Base-by-base conservation (phyloP, 805 yeast species). In the Ogataea nakhonphanomensis region DNA sequence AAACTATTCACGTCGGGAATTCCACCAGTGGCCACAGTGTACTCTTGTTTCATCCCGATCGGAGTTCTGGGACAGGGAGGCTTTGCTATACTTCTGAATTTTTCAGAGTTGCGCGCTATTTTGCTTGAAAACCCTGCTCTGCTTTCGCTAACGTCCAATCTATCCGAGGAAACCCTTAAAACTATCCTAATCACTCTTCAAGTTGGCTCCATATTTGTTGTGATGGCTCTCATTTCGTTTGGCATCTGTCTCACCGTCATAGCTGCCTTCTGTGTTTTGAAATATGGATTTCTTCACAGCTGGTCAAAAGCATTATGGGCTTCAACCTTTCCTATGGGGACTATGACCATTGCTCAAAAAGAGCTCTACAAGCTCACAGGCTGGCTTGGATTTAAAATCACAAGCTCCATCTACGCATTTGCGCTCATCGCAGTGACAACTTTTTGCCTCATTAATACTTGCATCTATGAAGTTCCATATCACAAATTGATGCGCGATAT, bases 21-120 rank as follows among this genome's bases (percentile, higher is more conserved):
- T 20, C 90, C 95, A 2, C 64, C 71, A 5, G 71, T 78, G 41
- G 58, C 62, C 8, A 48, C 52, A 8, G 71, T 83, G 2, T 81
- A 82, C 55, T 73, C 89, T n/a, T 64, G 78, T 34, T 86, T 88
- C 55, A 71, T 87, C 37, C 89, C 95, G 1, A 66, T 88, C 33
- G 96, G 96, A 7, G 81, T 90, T 30, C 59, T 84, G 55, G 96
- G 96, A 13, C 96, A 89, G 62, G 95, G 93, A 1, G 74, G 86
- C 2, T 85, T 69, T 59, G 85, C 84, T 2, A 70, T 84, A 10
- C 61, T 81, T 46, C 32, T 53, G 9, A 51, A 43, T 21, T 51
- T 43, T 27, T 27, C 47, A 3, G 48, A 53, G 30, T 32, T 61
- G 3, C 20, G 20, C 20, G 3, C 20, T 5, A 17, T 17, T 17